Evolutionary conservation across 257 asterid genomes (phyloP), one percentile per base, ranked within the genome.

Genomic region (Nicotiana paniculata): DNA sequence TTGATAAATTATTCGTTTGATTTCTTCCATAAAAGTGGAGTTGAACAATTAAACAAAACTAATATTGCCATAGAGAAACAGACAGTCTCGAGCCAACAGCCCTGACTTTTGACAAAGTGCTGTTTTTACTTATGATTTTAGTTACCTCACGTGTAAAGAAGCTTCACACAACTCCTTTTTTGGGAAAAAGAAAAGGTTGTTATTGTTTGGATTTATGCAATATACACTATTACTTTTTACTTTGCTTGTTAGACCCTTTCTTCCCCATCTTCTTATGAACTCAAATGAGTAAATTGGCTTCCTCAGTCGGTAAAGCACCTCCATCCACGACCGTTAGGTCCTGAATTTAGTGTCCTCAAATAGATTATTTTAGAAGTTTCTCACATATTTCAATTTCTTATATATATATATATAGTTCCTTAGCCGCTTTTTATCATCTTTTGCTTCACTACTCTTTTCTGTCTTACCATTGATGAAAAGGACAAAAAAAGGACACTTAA

Each of bases 21-120:
- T 58, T 26, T 61, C 54, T 58, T 82, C 33, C 53, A 51, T 74
- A 67, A 21, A 54, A 54, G 62, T 61, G 35, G n/a, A 11, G 39
- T 67, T 43, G 63, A 28, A 17, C 3, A 68, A 46, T 68, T 33
- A 28, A 75, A 75, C 48, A 26, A 46, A 51, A 13, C 59, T 55
- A 58, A 69, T 55, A 32, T 37, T 35, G 5, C 80, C 17, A 6
- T 39, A 6, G 54, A 70, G 54, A 81, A 77, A 28, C 53, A 33
- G 77, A 61, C 80, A 74, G 24, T 74, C 84, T 84, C 80, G 88
- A 82, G 87, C 85, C 85, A 81, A 59, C 83, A 77, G 84, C 87
- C 76, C 54, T 59, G 77, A 61, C 54, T 67, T 72, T 53, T 61
- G 54, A 46, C 1, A 51, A 72, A 74, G 43, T 26, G 16, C 5